phyloP scores from a whole-genome alignment of 441 rosid species.

The Omphalea diandra region DNA sequence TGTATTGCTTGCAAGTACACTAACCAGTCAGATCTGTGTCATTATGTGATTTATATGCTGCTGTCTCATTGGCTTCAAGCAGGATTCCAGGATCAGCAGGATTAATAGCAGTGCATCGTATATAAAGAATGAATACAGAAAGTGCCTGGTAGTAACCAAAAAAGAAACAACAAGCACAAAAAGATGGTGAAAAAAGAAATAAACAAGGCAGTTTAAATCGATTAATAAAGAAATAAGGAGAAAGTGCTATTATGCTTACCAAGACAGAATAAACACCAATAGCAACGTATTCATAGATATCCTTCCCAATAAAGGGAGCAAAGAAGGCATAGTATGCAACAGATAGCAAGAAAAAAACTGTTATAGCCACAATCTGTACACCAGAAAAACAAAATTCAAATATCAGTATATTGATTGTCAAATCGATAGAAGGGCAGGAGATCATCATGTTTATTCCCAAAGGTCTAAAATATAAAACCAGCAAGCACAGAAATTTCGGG shows the following conservation, averaged over 20 bases:
- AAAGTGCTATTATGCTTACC: slow-evolving; percentile 42
- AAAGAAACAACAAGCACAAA: slow-evolving; percentile 18
- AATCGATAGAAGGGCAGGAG: slow-evolving; percentile 8
- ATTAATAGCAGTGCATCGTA: slow-evolving; percentile 86
- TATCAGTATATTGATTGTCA: slow-evolving; percentile 8
- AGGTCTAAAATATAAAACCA: slow-evolving; percentile 12
- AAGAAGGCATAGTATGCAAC: slow-evolving; percentile 89
- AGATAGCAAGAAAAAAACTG: slow-evolving; percentile 75
- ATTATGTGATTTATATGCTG: slow-evolving; percentile 53
- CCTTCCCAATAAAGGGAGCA: slow-evolving; percentile 88
- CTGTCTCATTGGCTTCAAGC: slow-evolving; percentile 48
- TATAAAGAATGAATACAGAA: slow-evolving; percentile 70
- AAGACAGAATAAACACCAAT: slow-evolving; percentile 69
- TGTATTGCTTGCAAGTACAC: slow-evolving; percentile 17
- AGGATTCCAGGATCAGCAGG: slow-evolving; percentile 97
- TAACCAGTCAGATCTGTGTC: slow-evolving; percentile 46
- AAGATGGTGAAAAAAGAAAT: background rate
- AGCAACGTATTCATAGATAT: slow-evolving; percentile 59
- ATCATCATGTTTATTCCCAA: slow-evolving; percentile 2
- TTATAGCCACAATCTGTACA: slow-evolving; percentile 81
- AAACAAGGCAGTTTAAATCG: background rate
- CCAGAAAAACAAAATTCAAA: slow-evolving; percentile 14
- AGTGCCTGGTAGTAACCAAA: slow-evolving; percentile 50
- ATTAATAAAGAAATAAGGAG: background rate
- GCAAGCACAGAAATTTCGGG: background rate